A percentile compares a stretch with the other conserved stretches of the same genome.
phyloP scores from a whole-genome alignment of 805 yeast genomes.

The Saccharomyces eubayanus region DNA sequence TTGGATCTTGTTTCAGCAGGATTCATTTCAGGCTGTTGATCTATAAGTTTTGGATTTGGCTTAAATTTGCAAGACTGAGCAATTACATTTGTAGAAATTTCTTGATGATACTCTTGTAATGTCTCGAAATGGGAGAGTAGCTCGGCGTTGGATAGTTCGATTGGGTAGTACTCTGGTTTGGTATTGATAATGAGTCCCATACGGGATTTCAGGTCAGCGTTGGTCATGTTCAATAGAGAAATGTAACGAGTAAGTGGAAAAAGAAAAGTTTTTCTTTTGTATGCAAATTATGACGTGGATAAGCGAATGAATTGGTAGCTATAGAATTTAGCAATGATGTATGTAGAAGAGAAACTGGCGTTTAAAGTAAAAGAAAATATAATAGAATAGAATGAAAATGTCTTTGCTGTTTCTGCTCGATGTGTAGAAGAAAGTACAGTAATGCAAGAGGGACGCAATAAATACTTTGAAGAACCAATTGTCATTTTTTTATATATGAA shows the following conservation, averaged over 20 bases:
- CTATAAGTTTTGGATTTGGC: constrained; percentile 59
- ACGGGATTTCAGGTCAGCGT: neutral
- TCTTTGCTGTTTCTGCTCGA: neutral
- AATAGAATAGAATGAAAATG: neutral
- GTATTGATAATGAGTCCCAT: constrained; percentile 35
- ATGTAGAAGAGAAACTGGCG: neutral
- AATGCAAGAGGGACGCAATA: neutral
- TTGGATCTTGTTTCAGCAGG: constrained; percentile 59
- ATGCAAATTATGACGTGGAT: neutral
- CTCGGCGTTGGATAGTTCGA: constrained; percentile 43
- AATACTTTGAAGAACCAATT: neutral
- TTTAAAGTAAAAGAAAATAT: neutral
- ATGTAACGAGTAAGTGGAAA: neutral
- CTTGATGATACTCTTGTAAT: constrained; percentile 45
- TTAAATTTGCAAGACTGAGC: constrained; percentile 33
- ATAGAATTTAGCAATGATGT: neutral
- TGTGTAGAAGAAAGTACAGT: neutral
- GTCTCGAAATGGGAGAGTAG: constrained; percentile 38
- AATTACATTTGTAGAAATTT: constrained; percentile 36
- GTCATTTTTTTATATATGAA: neutral
- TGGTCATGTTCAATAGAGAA: neutral
- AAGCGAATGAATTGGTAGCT: neutral
- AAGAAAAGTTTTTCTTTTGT: neutral
- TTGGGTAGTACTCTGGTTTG: constrained; percentile 44
- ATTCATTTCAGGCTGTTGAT: constrained; percentile 80